These are phyloP conservation scores for Endocalyx cinctus DNA, from an alignment of 2,329 filamentous ascomycete species.

Conservation along the genomic window DNA sequence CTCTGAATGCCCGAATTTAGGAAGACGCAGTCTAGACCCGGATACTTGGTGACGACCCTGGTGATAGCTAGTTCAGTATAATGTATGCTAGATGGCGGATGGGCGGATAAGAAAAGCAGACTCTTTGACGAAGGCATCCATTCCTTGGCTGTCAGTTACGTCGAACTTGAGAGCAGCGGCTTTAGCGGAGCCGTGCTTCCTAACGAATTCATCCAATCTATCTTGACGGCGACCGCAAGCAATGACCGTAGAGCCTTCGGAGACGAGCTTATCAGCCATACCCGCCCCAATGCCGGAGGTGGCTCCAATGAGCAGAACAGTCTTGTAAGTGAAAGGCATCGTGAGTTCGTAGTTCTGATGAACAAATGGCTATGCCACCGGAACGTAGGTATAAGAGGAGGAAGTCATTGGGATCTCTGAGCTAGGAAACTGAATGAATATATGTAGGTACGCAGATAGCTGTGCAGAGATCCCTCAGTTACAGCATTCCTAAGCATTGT, in stretches of 20 bases:
- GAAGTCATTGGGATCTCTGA: no score
- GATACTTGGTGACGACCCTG: slow-evolving; percentile 17
- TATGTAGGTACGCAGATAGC: neutral
- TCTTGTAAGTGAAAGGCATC: neutral
- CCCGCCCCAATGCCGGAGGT: neutral
- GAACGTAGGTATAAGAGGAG: no score
- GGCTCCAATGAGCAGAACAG: neutral
- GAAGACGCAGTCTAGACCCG: slow-evolving; percentile 42
- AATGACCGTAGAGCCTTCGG: neutral
- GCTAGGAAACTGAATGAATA: no score
- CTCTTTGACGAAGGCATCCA: neutral
- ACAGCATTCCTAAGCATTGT: no score
- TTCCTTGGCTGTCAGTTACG: neutral
- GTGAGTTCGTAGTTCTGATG: neutral
- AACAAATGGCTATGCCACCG: no score
- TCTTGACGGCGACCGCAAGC: neutral
- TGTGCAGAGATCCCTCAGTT: no score
- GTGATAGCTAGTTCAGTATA: neutral
- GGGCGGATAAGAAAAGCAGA: neutral
- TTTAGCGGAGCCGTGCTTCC: neutral
- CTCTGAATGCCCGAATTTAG: slow-evolving; percentile 41
- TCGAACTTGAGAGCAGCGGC: neutral
- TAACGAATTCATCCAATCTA: neutral
- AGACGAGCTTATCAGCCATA: neutral
- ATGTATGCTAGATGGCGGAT: neutral